Evolutionary conservation across 305 asterid species (phyloP).

Genomic region (Coffea humblotiana): DNA sequence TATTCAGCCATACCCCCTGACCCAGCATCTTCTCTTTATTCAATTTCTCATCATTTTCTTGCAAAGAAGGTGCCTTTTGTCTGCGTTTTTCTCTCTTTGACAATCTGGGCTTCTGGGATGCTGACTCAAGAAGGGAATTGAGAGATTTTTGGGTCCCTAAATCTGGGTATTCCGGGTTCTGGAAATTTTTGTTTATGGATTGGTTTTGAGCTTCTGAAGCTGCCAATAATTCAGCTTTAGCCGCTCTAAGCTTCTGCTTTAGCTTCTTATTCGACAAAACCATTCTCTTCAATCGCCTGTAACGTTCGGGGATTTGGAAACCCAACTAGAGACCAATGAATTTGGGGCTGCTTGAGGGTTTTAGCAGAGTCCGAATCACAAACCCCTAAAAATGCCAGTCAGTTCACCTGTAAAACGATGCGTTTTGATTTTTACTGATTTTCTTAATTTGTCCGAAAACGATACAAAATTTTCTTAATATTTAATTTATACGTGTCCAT

Average conservation of each 20-base stretch:
- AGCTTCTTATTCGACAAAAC: constrained; percentile 84
- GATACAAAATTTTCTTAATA: too few relatives aligned
- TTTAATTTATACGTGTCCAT: too few relatives aligned
- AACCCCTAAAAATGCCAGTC: neutral
- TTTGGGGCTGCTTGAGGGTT: neutral
- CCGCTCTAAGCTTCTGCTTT: constrained; percentile 71
- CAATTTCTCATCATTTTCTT: constrained; percentile 32
- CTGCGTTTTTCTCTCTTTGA: constrained; percentile 70
- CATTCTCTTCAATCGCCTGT: constrained; percentile 31
- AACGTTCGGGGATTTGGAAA: neutral
- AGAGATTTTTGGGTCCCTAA: constrained; percentile 25
- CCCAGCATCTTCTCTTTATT: constrained; percentile 16
- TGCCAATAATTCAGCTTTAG: constrained; percentile 46
- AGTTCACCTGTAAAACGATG: neutral
- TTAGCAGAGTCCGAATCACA: neutral
- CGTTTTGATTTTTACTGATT: neutral
- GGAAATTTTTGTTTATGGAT: constrained; percentile 17
- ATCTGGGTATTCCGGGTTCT: constrained; percentile 22
- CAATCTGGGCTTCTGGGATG: constrained; percentile 38
- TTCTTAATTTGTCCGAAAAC: too few relatives aligned
- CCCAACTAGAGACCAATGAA: neutral
- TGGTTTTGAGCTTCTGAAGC: constrained; percentile 37
- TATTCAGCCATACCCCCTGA: constrained; percentile 27
- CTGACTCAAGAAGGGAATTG: constrained; percentile 32
- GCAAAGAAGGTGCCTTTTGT: constrained; percentile 24